Conservation (phyloP, 768 basidiomycete species). For the Tylopilus felleus region DNA sequence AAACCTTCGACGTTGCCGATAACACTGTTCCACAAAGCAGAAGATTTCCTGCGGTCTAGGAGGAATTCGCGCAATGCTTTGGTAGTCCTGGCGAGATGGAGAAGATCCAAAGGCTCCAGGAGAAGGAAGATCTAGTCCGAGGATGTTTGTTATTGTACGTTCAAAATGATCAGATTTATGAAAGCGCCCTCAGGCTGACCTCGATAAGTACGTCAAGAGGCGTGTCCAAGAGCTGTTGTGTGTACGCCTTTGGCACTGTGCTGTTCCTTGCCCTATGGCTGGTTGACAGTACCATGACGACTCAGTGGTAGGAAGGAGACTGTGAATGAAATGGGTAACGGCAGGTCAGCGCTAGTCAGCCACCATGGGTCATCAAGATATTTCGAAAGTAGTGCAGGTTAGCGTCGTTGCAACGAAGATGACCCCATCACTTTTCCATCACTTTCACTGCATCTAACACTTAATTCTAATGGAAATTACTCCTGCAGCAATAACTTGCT, state of each 20-base stretch:
- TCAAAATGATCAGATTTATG: background rate
- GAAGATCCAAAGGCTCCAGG: slow-evolving; percentile 32
- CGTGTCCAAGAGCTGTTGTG: slow-evolving; percentile 1
- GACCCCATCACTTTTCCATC: too few relatives aligned
- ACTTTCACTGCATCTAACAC: too few relatives aligned
- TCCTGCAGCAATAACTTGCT: too few relatives aligned
- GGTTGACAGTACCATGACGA: slow-evolving; percentile 1
- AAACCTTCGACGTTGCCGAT: slow-evolving; percentile 20
- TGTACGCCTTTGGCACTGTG: background rate
- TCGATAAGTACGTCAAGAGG: slow-evolving; percentile 16
- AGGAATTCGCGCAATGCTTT: slow-evolving; percentile 30
- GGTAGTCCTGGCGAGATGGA: slow-evolving; percentile 31
- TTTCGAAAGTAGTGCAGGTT: too few relatives aligned
- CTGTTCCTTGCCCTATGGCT: background rate
- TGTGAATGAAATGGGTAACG: too few relatives aligned
- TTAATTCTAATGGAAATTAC: too few relatives aligned
- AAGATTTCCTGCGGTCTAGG: slow-evolving; percentile 15
- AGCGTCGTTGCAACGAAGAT: too few relatives aligned
- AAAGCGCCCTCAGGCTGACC: slow-evolving; percentile 4
- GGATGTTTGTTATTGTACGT: background rate
- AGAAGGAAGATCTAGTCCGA: slow-evolving; percentile 22
- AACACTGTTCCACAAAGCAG: slow-evolving; percentile 26
- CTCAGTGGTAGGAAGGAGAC: too few relatives aligned
- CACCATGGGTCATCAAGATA: too few relatives aligned
- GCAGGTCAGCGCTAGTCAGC: too few relatives aligned